Evolutionary conservation across 768 basidiomycete genomes (phyloP), one percentile per base, ranked within the genome.

Genomic region (Trametes villosa): DNA sequence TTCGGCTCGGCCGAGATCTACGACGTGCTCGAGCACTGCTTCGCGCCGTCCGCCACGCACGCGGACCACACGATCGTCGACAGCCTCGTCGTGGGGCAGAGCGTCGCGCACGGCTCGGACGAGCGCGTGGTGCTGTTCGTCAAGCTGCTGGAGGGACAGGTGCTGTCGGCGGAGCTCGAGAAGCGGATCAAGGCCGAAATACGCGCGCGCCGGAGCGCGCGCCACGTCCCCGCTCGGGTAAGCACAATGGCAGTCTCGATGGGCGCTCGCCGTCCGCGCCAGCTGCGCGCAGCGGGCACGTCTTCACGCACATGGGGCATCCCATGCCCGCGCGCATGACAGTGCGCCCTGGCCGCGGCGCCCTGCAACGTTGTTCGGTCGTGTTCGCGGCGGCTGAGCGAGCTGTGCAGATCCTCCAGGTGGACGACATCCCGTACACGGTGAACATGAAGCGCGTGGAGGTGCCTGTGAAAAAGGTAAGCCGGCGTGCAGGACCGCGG

Each of bases 1-100:
- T 92, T 92, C 70, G 91, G 91, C 40, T 88, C 89, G 36, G 82
- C 88, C 41, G 92, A 92, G 73, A 81, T 92, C 33, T 92, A 92
- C 72, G 87, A 91, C 68, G 88, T 92, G 53, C 77, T 92, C 40
- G 91, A 91, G 63, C 68, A 77, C 79, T 81, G 79, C 66, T 88
- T 88, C 70, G 80, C 81, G 11, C 67, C 79, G 38, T 67, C 72
- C 42, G 72, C 74, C 29, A 75, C 76, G 59, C 69, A 77, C 62
- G 67, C 71, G 41, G 70, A 85, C 45, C 72, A 81, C 57, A 71
- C 72, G 8, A 72, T 84, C 48, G 76, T 75, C 47, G 91, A 92
- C 71, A 85, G 82, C 54, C 73, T 92, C 45, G 89, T 86, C 20
- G 82, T 92, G 29, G 91, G 90, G 7, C 86, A 90, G 72, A 81